Evolutionary conservation across 2,329 filamentous ascomycete genomes (phyloP).

Genomic region (Apiospora malaysiana): DNA sequence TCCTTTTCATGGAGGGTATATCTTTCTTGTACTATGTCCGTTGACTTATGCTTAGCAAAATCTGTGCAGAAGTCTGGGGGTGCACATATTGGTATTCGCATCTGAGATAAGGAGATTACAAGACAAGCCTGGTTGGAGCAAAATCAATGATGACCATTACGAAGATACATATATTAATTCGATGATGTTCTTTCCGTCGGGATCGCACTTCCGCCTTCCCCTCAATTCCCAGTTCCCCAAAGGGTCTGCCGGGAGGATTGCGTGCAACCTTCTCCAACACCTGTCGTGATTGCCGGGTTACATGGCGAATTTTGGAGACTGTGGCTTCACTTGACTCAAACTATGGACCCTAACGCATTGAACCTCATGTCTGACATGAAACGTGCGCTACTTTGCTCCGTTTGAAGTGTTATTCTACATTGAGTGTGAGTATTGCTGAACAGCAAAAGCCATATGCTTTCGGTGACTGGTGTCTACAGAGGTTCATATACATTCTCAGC

Average conservation of each 20-base stretch:
- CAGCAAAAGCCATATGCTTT: too few relatives aligned
- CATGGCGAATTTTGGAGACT: not conserved
- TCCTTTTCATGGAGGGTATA: not conserved
- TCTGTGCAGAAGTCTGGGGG: not conserved
- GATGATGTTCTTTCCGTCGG: not conserved
- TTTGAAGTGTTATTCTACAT: too few relatives aligned
- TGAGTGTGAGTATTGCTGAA: too few relatives aligned
- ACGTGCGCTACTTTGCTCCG: too few relatives aligned
- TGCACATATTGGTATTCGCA: not conserved
- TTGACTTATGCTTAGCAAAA: not conserved
- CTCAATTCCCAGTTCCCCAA: conserved; percentile 18
- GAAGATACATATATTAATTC: not conserved
- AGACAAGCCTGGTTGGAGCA: too few relatives aligned
- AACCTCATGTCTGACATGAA: too few relatives aligned
- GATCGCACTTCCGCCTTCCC: not conserved
- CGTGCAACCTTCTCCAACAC: not conserved
- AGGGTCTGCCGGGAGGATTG: not conserved
- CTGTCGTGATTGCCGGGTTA: not conserved
- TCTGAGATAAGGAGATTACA: not conserved
- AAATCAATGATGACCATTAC: not conserved
- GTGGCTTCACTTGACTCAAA: too few relatives aligned
- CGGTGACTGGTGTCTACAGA: too few relatives aligned
- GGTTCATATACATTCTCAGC: too few relatives aligned
- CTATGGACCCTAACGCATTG: too few relatives aligned
- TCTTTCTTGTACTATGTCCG: not conserved